These are phyloP conservation scores for Quercus rubra DNA, from an alignment of 306 rosid genomes.

Conservation along the genomic window DNA sequence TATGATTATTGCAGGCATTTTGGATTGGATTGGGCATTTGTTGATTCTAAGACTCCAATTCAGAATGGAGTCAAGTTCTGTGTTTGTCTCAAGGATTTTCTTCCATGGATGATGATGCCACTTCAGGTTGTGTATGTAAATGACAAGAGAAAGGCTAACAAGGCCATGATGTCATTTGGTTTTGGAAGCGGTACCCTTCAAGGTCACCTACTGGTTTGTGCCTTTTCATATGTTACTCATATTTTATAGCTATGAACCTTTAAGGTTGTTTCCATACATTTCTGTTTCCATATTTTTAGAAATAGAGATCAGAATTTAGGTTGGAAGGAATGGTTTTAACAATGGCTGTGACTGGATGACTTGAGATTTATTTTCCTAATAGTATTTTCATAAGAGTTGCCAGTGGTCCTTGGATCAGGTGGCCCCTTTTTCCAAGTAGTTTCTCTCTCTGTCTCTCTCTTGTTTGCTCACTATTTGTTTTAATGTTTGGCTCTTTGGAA, in stretches of 20 bases:
- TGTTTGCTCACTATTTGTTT: neutral
- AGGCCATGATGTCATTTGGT: constrained; percentile 49
- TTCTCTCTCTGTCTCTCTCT: neutral
- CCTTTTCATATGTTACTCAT: constrained; percentile 4
- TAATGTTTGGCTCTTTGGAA: neutral
- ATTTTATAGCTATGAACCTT: neutral
- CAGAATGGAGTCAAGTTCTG: constrained; percentile 72
- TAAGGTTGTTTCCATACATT: neutral
- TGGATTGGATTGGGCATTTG: constrained; percentile 90
- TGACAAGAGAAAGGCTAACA: constrained; percentile 40
- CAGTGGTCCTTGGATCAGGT: neutral
- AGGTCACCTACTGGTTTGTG: constrained; percentile 87
- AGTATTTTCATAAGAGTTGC: neutral
- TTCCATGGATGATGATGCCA: constrained; percentile 96
- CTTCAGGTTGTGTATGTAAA: constrained; percentile 82
- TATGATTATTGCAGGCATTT: constrained; percentile 64
- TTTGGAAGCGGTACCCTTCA: constrained; percentile 93
- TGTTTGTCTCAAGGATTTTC: constrained; percentile 78
- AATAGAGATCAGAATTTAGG: neutral
- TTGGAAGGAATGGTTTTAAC: neutral
- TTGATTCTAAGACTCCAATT: constrained; percentile 69
- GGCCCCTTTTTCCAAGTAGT: neutral
- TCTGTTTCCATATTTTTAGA: neutral
- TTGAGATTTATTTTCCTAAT: too few relatives aligned
- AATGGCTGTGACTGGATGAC: too few relatives aligned